Evolutionary conservation across 768 basidiomycete genomes (phyloP).

Genomic region (Serendipita sp.): DNA sequence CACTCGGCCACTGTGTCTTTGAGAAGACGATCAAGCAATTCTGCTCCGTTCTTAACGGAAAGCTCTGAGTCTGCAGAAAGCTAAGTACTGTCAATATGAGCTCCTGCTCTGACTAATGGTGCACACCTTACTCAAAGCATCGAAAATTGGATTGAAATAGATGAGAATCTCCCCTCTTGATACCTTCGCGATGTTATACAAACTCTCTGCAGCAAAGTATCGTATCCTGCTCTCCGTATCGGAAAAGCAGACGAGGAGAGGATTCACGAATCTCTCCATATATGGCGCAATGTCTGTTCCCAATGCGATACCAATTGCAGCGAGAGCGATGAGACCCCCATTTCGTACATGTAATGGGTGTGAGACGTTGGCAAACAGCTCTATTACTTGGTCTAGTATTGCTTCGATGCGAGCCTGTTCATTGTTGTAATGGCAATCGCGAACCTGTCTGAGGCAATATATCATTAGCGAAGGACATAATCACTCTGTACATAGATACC

Average conservation of each 20-base stretch:
- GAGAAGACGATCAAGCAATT: conserved; percentile 87
- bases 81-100: conserved; percentile 25
- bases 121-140: conserved; percentile 84
- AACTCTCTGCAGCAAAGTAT: conserved; percentile 93
- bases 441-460: conserved; percentile 29
- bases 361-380: conserved; percentile 71
- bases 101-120: conserved; percentile 7
- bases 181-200: conserved; percentile 96
- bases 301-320: conserved; percentile 91
- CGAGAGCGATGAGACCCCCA: conserved; percentile 89
- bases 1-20: conserved; percentile 97
- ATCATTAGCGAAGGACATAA: conserved; percentile 6
- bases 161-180: conserved; percentile 93
- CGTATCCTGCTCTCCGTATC: conserved; percentile 89
- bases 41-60: conserved; percentile 96
- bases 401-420: conserved; percentile 67
- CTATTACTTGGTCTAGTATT: conserved; percentile 88
- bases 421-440: conserved; percentile 67
- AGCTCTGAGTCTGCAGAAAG: conserved; percentile 89
- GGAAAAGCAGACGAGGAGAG: conserved; percentile 78
- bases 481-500: conserved; percentile 10
- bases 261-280: conserved; percentile 83
- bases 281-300: conserved; percentile 86
- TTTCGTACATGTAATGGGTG: conserved; percentile 83
- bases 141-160: conserved; percentile 97